These are phyloP conservation scores for Tricholoma saponaceum DNA, from an alignment of 768 basidiomycete genomes.

Conservation along the genomic window DNA sequence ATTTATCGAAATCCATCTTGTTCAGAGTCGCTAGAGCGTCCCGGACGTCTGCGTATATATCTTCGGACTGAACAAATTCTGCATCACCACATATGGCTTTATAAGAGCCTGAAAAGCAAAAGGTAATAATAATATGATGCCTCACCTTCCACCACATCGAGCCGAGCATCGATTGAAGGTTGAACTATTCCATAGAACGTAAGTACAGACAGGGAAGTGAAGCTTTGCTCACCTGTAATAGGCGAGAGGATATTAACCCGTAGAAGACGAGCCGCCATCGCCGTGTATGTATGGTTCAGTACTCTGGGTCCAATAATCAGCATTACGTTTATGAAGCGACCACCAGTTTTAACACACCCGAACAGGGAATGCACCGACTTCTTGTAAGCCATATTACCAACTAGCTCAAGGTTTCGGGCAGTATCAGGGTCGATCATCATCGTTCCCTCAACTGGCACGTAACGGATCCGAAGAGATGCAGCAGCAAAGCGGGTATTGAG, in stretches of 20 bases:
- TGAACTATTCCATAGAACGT: constrained; percentile 35
- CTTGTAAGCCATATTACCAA: constrained; percentile 65
- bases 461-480: constrained; percentile 69
- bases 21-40: constrained; percentile 68
- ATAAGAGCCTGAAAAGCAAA: not conserved
- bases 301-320: constrained; percentile 33
- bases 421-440: constrained; percentile 95
- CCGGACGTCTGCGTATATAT: constrained; percentile 62
- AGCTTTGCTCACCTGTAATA: constrained; percentile 50
- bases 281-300: constrained; percentile 80
- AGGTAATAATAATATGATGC: not conserved
- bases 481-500: constrained; percentile 69
- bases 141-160: constrained; percentile 83
- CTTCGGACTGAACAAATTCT: constrained; percentile 79
- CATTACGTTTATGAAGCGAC: not conserved
- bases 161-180: constrained; percentile 67
- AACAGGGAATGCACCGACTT: constrained; percentile 75
- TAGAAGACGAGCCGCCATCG: constrained; percentile 84
- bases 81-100: constrained; percentile 6
- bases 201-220: not conserved
- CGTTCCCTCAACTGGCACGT: constrained; percentile 80
- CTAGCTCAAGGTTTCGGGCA: constrained; percentile 83
- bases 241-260: constrained; percentile 82
- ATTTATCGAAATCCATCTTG: constrained; percentile 85
- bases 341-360: constrained; percentile 47